Conservation (phyloP, 257 asterid species). For the Fraxinus cuspidata region DNA sequence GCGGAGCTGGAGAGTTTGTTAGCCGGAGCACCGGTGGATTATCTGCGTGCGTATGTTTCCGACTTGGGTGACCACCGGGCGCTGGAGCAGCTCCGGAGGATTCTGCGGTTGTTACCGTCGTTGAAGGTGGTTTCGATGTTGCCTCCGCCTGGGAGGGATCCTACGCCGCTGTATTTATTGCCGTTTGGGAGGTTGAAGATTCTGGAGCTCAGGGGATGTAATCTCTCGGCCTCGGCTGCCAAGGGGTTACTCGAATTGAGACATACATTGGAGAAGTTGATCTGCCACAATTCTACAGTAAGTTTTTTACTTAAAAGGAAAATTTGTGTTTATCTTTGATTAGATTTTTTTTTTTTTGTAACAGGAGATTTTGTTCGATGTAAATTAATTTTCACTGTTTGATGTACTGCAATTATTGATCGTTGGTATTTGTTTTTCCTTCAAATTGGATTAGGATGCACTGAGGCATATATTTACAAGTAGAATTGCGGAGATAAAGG, state of each 20-base stretch:
- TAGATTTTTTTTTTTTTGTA: background rate
- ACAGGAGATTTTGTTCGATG: background rate
- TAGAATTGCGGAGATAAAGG: constrained; percentile 84
- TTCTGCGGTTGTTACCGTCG: constrained; percentile 70
- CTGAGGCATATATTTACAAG: constrained; percentile 86
- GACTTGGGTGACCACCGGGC: constrained; percentile 99
- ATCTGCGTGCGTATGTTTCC: constrained; percentile 90
- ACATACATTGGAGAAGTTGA: constrained; percentile 86
- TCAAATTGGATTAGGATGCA: constrained; percentile 70
- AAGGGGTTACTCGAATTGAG: constrained; percentile 83
- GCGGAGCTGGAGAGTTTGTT: constrained; percentile 82
- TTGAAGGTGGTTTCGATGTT: constrained; percentile 80
- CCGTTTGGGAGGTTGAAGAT: constrained; percentile 77
- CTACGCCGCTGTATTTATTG: constrained; percentile 70
- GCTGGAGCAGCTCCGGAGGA: constrained; percentile 85
- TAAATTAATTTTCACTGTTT: background rate
- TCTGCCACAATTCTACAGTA: constrained; percentile 91
- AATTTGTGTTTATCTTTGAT: background rate
- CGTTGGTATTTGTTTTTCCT: constrained; percentile 21
- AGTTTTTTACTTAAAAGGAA: constrained; percentile 23
- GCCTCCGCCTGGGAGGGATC: constrained; percentile 75
- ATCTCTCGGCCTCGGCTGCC: constrained; percentile 80
- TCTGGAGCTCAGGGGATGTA: constrained; percentile 91
- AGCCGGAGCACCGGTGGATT: constrained; percentile 94
- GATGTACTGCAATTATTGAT: constrained; percentile 5